Conservation (phyloP, 495 filamentous ascomycete species). For the Letharia columbiana region DNA sequence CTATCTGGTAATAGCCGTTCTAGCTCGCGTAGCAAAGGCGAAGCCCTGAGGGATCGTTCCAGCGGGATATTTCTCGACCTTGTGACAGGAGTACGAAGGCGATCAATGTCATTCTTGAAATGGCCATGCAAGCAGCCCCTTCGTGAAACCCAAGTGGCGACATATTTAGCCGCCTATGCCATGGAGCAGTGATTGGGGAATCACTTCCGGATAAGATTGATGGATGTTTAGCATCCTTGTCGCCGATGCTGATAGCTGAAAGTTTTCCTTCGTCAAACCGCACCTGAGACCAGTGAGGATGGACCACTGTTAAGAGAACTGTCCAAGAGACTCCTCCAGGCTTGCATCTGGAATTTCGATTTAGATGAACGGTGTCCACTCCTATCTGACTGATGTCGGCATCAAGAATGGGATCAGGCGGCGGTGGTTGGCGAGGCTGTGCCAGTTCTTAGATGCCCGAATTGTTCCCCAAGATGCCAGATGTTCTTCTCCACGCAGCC, state of each 20-base stretch:
- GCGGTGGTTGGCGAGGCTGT: background rate
- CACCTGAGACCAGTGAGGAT: background rate
- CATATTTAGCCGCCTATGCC: background rate
- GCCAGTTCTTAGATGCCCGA: background rate
- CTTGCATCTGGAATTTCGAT: background rate
- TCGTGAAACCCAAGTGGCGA: background rate
- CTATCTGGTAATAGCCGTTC: constrained; percentile 29
- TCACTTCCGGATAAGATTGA: background rate
- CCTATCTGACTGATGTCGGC: constrained; percentile 1
- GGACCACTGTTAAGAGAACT: background rate
- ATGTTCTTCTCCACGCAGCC: background rate
- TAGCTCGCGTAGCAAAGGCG: constrained; percentile 30
- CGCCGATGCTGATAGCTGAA: background rate
- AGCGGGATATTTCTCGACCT: background rate
- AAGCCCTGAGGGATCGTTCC: constrained; percentile 13
- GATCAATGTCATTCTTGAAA: constrained; percentile 1
- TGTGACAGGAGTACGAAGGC: constrained; percentile 9
- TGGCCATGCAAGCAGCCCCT: background rate
- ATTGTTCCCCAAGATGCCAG: constrained; percentile 1
- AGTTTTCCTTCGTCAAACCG: background rate
- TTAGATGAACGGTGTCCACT: background rate
- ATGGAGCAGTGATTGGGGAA: background rate
- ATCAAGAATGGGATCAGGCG: background rate
- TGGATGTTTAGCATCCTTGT: background rate
- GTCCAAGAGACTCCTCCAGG: background rate